Evolutionary conservation across 495 filamentous ascomycete species (phyloP).

Genomic region (Corynascus novoguineensis): DNA sequence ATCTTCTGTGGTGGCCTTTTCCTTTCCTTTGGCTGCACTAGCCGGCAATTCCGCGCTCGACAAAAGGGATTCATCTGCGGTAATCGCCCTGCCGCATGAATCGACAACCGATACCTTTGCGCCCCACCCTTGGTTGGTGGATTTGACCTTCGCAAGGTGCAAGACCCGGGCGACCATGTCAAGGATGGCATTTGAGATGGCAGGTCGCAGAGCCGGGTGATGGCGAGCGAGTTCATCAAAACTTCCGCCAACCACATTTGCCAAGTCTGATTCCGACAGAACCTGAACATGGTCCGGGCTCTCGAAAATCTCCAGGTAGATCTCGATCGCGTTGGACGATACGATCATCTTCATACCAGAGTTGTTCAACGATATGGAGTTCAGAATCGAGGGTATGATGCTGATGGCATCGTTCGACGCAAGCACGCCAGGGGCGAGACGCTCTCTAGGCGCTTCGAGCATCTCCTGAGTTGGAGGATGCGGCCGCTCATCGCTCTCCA

Average conservation of each 20-base stretch:
- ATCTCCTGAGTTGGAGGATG: conserved; percentile 41
- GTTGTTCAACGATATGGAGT: conserved; percentile 88
- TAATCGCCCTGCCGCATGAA: conserved; percentile 45
- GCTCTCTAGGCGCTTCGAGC: conserved; percentile 37
- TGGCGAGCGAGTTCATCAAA: conserved; percentile 95
- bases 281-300: conserved; percentile 82
- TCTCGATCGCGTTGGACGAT: conserved; percentile 70
- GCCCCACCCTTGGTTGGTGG: conserved; percentile 62
- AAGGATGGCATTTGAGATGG: conserved; percentile 72
- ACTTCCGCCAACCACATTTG: conserved; percentile 62
- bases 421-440: conserved; percentile 69
- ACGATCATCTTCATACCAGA: conserved; percentile 86
- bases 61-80: conserved; percentile 41
- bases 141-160: conserved; percentile 61
- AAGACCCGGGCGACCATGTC: conserved; percentile 78
- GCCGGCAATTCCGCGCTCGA: conserved; percentile 11
- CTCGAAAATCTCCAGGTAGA: conserved; percentile 91
- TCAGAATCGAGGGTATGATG: conserved; percentile 78
- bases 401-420: conserved; percentile 79
- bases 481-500: conserved; percentile 38
- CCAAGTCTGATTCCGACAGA: conserved; percentile 64
- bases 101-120: conserved; percentile 67
- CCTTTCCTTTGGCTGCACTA: conserved; percentile 32
- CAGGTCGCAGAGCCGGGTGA: conserved; percentile 74
- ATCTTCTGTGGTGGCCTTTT: conserved; percentile 37